phyloP scores from a whole-genome alignment of 1,284 basidiomycete species.

The Mycosarcoma maydis region DNA sequence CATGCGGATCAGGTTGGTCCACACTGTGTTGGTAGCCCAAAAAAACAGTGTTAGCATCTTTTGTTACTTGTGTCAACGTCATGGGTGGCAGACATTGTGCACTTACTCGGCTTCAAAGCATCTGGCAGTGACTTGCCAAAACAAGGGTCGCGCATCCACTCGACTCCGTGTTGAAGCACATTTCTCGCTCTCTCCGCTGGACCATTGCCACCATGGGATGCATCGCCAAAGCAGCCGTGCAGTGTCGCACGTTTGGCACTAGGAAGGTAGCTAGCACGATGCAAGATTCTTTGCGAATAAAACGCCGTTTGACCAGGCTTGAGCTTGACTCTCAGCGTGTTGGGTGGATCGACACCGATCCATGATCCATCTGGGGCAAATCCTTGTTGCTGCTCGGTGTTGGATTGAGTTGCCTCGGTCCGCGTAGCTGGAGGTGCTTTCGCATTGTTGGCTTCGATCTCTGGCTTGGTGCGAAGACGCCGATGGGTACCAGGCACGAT shows the following conservation, averaged over 20 bases:
- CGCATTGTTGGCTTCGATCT: slow-evolving; percentile 65
- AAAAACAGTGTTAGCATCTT: no score
- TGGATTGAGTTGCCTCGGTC: slow-evolving; percentile 4
- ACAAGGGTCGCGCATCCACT: slow-evolving; percentile 75
- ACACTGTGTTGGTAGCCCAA: slow-evolving; percentile 69
- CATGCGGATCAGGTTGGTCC: slow-evolving; percentile 74
- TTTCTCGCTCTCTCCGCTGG: slow-evolving; percentile 74
- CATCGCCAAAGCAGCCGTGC: slow-evolving; percentile 76
- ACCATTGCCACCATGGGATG: slow-evolving; percentile 13
- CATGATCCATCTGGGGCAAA: slow-evolving; percentile 71
- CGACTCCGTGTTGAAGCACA: slow-evolving; percentile 78
- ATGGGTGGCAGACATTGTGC: no score
- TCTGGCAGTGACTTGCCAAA: slow-evolving; percentile 73
- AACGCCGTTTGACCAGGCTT: slow-evolving; percentile 80
- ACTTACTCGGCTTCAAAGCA: slow-evolving; percentile 69
- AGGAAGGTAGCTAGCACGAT: slow-evolving; percentile 76
- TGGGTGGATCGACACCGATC: slow-evolving; percentile 72
- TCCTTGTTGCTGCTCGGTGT: not conserved
- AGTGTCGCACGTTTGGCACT: slow-evolving; percentile 74
- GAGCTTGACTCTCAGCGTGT: slow-evolving; percentile 74
- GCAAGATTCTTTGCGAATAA: slow-evolving; percentile 83
- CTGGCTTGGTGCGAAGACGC: slow-evolving; percentile 73
- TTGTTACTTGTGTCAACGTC: no score
- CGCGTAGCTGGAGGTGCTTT: slow-evolving; percentile 32
- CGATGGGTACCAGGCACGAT: slow-evolving; percentile 79